phyloP scores from a whole-genome alignment of 2,329 filamentous ascomycete species.

The Sporothrix dimorphospora region DNA sequence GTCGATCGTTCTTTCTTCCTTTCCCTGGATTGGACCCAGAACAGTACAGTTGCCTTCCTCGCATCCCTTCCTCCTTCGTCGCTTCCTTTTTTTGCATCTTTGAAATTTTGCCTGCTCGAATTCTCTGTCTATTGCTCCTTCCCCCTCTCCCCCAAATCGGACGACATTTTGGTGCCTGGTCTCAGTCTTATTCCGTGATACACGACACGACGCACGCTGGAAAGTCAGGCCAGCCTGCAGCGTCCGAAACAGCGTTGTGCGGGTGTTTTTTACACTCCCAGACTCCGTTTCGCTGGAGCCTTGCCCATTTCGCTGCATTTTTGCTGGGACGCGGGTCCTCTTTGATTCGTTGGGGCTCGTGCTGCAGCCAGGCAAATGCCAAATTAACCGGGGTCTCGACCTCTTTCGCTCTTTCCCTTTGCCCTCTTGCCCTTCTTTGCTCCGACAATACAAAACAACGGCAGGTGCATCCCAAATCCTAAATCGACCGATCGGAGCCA shows the following conservation, averaged over 20 bases:
- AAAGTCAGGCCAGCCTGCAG: no score
- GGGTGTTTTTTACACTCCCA: not conserved
- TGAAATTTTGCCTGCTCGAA: not conserved
- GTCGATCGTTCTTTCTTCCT: slow-evolving; percentile 15
- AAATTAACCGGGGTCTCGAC: slow-evolving; percentile 21
- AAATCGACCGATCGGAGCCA: slow-evolving; percentile 14
- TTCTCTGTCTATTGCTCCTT: not conserved
- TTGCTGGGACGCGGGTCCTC: slow-evolving; percentile 21
- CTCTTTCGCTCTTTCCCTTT: slow-evolving; percentile 4
- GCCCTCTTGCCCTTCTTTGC: slow-evolving; percentile 1
- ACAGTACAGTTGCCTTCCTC: not conserved
- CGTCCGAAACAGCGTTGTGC: slow-evolving; percentile 4
- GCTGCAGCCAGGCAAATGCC: not conserved
- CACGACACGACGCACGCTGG: no score
- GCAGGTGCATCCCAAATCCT: not conserved
- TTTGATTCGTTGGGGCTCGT: not conserved
- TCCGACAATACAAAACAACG: slow-evolving; percentile 8
- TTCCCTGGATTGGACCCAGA: not conserved
- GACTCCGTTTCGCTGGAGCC: slow-evolving; percentile 9
- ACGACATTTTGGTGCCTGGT: slow-evolving; percentile 9
- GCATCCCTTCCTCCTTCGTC: not conserved
- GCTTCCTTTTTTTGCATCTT: not conserved
- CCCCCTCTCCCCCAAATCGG: not conserved
- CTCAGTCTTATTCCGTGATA: no score
- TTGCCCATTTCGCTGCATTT: slow-evolving; percentile 20